Conservation (phyloP, 441 rosid genomes). For the Cnidoscolus chayamansa region DNA sequence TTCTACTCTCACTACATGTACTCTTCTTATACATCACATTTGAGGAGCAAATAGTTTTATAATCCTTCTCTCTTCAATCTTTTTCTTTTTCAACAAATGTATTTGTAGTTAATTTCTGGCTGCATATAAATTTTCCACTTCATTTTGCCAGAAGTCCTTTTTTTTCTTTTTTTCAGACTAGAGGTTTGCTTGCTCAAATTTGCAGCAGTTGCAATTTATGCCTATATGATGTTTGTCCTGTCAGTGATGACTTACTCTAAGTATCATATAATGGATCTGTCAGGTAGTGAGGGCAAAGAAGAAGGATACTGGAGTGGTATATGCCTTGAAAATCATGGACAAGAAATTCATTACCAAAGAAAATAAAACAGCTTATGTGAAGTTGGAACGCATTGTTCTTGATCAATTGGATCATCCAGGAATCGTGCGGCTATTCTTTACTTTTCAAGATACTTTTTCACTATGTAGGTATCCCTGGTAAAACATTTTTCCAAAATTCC, state of each 20-base stretch:
- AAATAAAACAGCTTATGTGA: conserved; percentile 96
- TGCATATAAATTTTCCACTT: not conserved
- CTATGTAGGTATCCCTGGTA: conserved; percentile 50
- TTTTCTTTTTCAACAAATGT: not conserved
- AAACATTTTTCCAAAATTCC: conserved; percentile 10
- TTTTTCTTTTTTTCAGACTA: not conserved
- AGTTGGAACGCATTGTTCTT: conserved; percentile 78
- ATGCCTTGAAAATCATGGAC: conserved; percentile 98
- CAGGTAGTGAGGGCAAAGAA: conserved; percentile 97
- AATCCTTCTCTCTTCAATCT: not conserved
- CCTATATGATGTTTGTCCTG: conserved; percentile 2
- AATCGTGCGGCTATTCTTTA: conserved; percentile 57
- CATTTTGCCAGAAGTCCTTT: not conserved
- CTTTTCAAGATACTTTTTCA: conserved; percentile 63
- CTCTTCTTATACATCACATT: not conserved
- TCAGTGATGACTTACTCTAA: conserved; percentile 20
- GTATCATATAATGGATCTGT: conserved; percentile 18
- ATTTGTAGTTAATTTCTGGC: not conserved
- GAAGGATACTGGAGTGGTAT: conserved; percentile 82
- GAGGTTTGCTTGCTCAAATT: not conserved
- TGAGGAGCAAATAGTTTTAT: not conserved
- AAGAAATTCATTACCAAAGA: conserved; percentile 98
- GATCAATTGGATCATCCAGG: conserved; percentile 76
- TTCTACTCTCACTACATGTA: not conserved
- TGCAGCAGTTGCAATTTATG: not conserved